Evolutionary conservation across 345 rosid genomes (phyloP), one percentile per base, ranked within the genome.

Genomic region (Turnera subulata): DNA sequence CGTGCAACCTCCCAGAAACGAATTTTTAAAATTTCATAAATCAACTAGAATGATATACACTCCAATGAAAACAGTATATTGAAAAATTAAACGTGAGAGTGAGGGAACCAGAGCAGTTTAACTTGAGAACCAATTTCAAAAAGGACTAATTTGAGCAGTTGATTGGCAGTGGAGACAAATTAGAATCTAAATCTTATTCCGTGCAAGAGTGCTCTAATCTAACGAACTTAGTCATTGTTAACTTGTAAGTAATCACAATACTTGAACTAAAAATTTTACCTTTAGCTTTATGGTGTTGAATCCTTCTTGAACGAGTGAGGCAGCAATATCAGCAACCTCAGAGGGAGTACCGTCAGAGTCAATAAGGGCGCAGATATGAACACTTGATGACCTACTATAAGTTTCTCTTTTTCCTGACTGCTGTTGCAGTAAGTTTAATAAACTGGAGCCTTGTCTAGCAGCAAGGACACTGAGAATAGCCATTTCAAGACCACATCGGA

Each of bases 401-500:
- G 65, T 63, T 61, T 74, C 81, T 65, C 59, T 80, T 58, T 48
- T 69, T 61, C 56, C 76, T 59, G 54, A 62, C 56, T 10, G 65
- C 32, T 75, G 69, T 64, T 68, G 66, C 45, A 81, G 82, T 51
- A 86, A 66, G 63, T 64, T 65, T 46, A 82, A 56, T 63, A 92
- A 73, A 71, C 77, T 74, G 47, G 78, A 76, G 68, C 79, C 77
- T 72, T 77, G 73, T 49, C 77, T 82, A 66, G 48, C 81, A 39
- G 92, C 88, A 40, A 86, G 42, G 29, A 86, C 96, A 70, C 70
- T 83, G 54, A 92, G 82, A 46, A 92, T 73, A 59, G 96, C 96
- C 98, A 89, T 86, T 82, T 92, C 98, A 61, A 92, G 61, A 71
- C 98, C 98, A 68, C 91, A 92, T 77, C 91, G 75, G 60, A 92